Evolutionary conservation across 495 filamentous ascomycete species (phyloP).

Genomic region (Penicillium simplicissimum): DNA sequence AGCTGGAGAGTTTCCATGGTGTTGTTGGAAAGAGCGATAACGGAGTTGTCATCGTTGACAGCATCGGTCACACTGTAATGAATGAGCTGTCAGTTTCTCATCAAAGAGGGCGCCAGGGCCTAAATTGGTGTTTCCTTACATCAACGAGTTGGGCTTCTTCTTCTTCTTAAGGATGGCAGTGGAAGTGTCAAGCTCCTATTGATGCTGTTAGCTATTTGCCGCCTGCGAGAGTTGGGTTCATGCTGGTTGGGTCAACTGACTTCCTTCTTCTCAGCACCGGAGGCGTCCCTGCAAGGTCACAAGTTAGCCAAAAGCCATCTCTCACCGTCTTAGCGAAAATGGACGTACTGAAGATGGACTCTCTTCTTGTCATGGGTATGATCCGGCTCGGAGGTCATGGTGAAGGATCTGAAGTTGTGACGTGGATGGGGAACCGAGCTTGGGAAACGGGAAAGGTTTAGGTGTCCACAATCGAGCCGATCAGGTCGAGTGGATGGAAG

Average conservation of each 20-base stretch:
- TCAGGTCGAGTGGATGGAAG: constrained; percentile 8
- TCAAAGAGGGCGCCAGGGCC: not conserved
- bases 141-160: constrained; percentile 99
- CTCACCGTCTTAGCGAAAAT: not conserved
- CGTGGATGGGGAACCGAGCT: constrained; percentile 29
- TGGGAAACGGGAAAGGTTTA: constrained; percentile 17
- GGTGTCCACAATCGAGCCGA: constrained; percentile 20
- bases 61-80: constrained; percentile 86
- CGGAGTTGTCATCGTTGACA: constrained; percentile 98
- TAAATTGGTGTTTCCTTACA: constrained; percentile 57
- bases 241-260: constrained; percentile 47
- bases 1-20: constrained; percentile 98
- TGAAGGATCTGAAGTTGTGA: constrained; percentile 30
- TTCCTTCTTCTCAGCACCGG: constrained; percentile 83
- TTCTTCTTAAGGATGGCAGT: constrained; percentile 99
- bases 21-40: constrained; percentile 96
- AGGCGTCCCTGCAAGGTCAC: constrained; percentile 67
- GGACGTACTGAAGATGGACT: constrained; percentile 82
- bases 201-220: constrained; percentile 1
- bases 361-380: constrained; percentile 77
- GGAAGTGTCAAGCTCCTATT: constrained; percentile 84
- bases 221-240: constrained; percentile 7
- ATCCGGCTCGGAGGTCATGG: constrained; percentile 61
- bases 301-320: constrained; percentile 37
- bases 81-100: constrained; percentile 38